Conservation (phyloP, 2,329 filamentous ascomycete genomes). For the Botrytis hyacinthi region DNA sequence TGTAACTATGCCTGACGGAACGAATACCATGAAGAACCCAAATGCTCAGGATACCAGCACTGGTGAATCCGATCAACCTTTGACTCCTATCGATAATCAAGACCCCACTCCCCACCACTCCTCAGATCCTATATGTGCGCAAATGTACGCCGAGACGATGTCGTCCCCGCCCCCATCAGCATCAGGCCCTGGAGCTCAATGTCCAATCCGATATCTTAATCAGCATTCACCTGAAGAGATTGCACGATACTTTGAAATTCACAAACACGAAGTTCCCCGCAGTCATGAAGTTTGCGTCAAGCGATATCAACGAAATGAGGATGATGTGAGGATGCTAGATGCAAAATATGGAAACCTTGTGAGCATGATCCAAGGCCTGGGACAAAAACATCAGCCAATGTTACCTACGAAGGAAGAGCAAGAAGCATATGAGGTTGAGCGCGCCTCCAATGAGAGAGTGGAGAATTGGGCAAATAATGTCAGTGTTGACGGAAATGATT, state of each 20-base stretch:
- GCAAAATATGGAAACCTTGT: conserved; percentile 85
- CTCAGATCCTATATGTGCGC: conserved; percentile 61
- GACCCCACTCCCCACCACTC: conserved; percentile 49
- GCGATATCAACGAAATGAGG: conserved; percentile 82
- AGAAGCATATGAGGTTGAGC: conserved; percentile 44
- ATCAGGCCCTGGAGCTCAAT: conserved; percentile 61
- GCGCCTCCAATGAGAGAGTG: conserved; percentile 66
- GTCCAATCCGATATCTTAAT: conserved; percentile 89
- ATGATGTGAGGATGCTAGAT: conserved; percentile 82
- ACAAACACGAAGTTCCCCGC: conserved; percentile 91
- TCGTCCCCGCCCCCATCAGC: conserved; percentile 45
- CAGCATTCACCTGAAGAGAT: conserved; percentile 92
- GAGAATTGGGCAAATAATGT: conserved; percentile 84
- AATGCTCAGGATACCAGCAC: conserved; percentile 29
- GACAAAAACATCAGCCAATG: conserved; percentile 84
- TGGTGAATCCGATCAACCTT: conserved; percentile 30
- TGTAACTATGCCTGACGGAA: conserved; percentile 40
- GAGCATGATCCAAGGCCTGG: conserved; percentile 90
- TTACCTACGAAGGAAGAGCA: conserved; percentile 59
- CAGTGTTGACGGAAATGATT: conserved; percentile 52
- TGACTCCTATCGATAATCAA: conserved; percentile 38
- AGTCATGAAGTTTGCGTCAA: conserved; percentile 92
- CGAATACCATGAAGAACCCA: conserved; percentile 27
- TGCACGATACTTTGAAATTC: conserved; percentile 87
- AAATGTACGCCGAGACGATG: conserved; percentile 59